Conservation (phyloP, 164 flowering plant species). For the Magnolia changhungtana region DNA sequence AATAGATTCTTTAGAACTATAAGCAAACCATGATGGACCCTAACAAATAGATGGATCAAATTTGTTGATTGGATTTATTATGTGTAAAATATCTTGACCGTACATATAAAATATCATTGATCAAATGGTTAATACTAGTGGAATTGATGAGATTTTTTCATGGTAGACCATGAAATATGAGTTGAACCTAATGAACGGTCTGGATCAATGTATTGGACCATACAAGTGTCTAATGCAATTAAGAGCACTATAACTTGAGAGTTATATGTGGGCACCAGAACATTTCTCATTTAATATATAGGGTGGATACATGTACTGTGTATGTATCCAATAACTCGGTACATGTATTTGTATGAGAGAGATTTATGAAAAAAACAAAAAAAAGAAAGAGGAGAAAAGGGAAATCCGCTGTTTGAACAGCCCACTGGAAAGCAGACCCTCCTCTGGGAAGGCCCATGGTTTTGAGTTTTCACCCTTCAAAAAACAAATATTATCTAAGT, state of each 20-base stretch:
- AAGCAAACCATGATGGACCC: no score
- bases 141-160: no score
- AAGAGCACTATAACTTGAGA: not conserved
- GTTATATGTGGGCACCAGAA: not conserved
- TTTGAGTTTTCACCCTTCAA: conserved; percentile 5
- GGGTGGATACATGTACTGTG: no score
- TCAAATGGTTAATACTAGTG: no score
- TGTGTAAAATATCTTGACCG: no score
- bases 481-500: not conserved
- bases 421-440: conserved; percentile 7
- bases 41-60: no score
- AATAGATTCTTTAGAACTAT: no score
- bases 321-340: no score
- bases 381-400: not conserved
- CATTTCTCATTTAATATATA: not conserved
- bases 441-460: conserved; percentile 10
- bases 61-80: no score
- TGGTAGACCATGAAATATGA: no score
- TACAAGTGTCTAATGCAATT: not conserved
- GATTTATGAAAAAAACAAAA: not conserved
- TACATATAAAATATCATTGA: no score
- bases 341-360: not conserved
- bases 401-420: conserved; percentile 6
- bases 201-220: not conserved
- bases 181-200: not conserved